Conservation (phyloP, 225 moss, liverwort and hornwort species). For the Pseudisothecium myosuroides region DNA sequence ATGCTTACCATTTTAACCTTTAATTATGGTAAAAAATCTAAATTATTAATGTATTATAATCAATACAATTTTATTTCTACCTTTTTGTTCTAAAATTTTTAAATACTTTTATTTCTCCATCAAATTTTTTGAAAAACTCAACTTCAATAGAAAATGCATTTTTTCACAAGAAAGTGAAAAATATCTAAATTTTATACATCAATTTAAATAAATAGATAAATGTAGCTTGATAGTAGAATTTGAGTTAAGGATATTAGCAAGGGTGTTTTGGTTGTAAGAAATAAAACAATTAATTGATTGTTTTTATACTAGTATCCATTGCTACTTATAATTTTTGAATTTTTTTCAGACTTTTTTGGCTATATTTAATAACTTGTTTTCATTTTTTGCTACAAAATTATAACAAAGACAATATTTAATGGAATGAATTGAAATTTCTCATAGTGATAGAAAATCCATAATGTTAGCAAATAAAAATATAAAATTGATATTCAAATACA, state of each 20-base stretch:
- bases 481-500: too few relatives aligned
- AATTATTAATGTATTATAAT: not conserved
- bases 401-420: too few relatives aligned
- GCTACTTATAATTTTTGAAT: accelerated
- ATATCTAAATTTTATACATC: not conserved
- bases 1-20: not conserved
- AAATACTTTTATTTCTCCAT: not conserved
- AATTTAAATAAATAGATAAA: not conserved
- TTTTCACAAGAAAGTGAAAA: not conserved
- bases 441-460: too few relatives aligned
- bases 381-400: too few relatives aligned
- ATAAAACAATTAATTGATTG: not conserved
- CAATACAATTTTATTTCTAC: not conserved
- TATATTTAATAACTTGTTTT: too few relatives aligned
- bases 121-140: not conserved
- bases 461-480: too few relatives aligned
- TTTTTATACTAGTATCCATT: not conserved
- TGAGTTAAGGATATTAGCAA: not conserved
- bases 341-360: too few relatives aligned
- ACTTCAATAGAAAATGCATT: accelerated
- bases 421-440: too few relatives aligned
- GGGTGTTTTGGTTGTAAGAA: not conserved
- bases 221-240: not conserved
- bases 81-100: accelerated
- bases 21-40: not conserved